Evolutionary conservation across 345 rosid genomes (phyloP).

Genomic region (Rubroshorea leprosula): DNA sequence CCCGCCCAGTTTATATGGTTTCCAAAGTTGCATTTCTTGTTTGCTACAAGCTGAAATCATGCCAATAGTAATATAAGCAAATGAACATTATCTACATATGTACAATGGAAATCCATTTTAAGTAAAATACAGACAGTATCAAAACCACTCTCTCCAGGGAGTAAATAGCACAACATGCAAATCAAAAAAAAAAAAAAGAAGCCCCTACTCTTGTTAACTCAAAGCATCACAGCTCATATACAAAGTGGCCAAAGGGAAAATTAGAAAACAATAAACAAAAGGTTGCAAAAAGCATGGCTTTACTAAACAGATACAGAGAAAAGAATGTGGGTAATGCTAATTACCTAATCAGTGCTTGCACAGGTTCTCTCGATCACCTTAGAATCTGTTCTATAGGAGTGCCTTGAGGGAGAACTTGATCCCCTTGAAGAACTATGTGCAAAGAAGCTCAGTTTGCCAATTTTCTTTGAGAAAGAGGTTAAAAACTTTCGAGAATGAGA

Average conservation of each 20-base stretch:
- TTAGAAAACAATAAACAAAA: slow-evolving; percentile 5
- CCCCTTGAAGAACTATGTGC: slow-evolving; percentile 81
- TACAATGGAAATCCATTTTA: slow-evolving; percentile 14
- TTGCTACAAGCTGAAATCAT: too few species aligned
- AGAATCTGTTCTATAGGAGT: slow-evolving; percentile 76
- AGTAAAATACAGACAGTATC: slow-evolving; percentile 13
- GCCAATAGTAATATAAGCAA: not conserved
- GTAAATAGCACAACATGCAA: slow-evolving; percentile 20
- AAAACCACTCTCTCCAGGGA: slow-evolving; percentile 17
- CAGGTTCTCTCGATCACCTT: slow-evolving; percentile 75
- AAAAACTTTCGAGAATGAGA: slow-evolving; percentile 83
- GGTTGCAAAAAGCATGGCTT: slow-evolving; percentile 21
- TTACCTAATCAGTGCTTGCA: slow-evolving; percentile 60
- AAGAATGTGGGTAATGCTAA: slow-evolving; percentile 7
- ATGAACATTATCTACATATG: slow-evolving; percentile 7
- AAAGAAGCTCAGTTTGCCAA: slow-evolving; percentile 75
- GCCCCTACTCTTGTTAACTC: slow-evolving; percentile 20
- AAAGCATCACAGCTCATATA: slow-evolving; percentile 44
- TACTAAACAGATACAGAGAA: slow-evolving; percentile 19
- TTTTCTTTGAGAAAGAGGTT: slow-evolving; percentile 82
- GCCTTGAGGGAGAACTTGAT: slow-evolving; percentile 87
- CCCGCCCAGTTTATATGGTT: too few species aligned
- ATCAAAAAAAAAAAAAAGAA: slow-evolving; percentile 6
- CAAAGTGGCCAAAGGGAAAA: slow-evolving; percentile 25
- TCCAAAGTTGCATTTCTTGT: not conserved